Evolutionary conservation across 768 basidiomycete genomes (phyloP).

Genomic region (Podaxis mareebaensis): DNA sequence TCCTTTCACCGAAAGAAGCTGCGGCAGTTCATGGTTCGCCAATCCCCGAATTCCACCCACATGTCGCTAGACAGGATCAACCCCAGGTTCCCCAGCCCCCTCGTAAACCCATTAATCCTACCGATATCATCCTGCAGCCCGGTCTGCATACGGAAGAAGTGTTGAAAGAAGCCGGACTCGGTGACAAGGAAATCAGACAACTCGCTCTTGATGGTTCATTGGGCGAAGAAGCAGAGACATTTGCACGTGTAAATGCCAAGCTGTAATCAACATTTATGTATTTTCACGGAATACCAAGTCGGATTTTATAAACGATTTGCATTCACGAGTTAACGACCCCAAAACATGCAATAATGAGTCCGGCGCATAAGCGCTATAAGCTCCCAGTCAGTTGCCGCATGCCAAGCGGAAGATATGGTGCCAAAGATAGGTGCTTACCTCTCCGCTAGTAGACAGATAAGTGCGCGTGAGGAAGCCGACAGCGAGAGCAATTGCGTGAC

Average conservation of each 20-base stretch:
- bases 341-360: too few species aligned
- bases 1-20: conserved; percentile 66
- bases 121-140: conserved; percentile 33
- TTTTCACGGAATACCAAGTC: background rate
- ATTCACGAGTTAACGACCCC: too few species aligned
- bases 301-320: too few species aligned
- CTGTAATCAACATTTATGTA: conserved; percentile 9
- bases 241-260: conserved; percentile 20
- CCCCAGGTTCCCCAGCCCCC: background rate
- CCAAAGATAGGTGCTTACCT: too few species aligned
- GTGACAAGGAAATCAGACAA: conserved; percentile 34
- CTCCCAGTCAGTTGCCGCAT: too few species aligned
- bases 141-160: conserved; percentile 58
- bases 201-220: conserved; percentile 52
- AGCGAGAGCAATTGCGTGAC: too few species aligned
- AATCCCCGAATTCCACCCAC: conserved; percentile 57
- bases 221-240: conserved; percentile 29
- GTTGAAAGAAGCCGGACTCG: conserved; percentile 51
- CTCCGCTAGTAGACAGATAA: too few species aligned
- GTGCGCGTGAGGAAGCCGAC: too few species aligned
- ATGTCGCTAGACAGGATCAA: conserved; percentile 25
- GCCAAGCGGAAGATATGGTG: too few species aligned
- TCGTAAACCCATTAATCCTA: background rate
- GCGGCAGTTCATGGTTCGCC: conserved; percentile 37
- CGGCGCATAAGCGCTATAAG: too few species aligned